These are phyloP conservation scores for Anthracocystis walkeri DNA, from an alignment of 1,284 basidiomycete genomes.

Conservation along the genomic window DNA sequence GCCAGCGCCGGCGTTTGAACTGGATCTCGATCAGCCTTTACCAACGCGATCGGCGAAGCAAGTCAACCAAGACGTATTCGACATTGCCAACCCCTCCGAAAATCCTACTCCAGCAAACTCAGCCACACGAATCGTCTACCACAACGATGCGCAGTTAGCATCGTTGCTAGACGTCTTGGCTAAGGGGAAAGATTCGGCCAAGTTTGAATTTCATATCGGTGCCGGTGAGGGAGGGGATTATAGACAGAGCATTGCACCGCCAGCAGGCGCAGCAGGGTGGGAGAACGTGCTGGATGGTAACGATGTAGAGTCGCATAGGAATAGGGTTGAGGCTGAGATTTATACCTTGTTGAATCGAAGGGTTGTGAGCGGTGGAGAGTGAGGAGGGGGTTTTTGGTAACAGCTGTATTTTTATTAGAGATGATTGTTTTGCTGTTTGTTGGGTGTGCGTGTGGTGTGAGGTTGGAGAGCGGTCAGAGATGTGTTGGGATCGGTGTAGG, in stretches of 20 bases:
- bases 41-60: not conserved
- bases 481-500: not conserved
- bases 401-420: not conserved
- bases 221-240: no score
- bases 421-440: not conserved
- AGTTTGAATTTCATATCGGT: constrained; percentile 55
- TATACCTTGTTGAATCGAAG: constrained; percentile 47
- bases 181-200: constrained; percentile 55
- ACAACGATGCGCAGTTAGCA: constrained; percentile 61
- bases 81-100: constrained; percentile 23
- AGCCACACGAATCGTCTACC: constrained; percentile 61
- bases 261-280: constrained; percentile 4
- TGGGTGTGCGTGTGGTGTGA: not conserved
- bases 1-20: constrained; percentile 13
- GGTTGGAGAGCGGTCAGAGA: not conserved
- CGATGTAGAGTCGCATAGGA: constrained; percentile 38
- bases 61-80: constrained; percentile 20
- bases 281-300: constrained; percentile 21
- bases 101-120: not conserved
- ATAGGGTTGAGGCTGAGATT: constrained; percentile 55
- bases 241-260: constrained; percentile 4
- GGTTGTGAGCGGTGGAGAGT: constrained; percentile 8
- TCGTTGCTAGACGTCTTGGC: constrained; percentile 54
- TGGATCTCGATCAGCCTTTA: constrained; percentile 21
- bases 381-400: not conserved